These are phyloP conservation scores for Nyctanthes arbortristis DNA, from an alignment of 257 asterid species.

Conservation along the genomic window DNA sequence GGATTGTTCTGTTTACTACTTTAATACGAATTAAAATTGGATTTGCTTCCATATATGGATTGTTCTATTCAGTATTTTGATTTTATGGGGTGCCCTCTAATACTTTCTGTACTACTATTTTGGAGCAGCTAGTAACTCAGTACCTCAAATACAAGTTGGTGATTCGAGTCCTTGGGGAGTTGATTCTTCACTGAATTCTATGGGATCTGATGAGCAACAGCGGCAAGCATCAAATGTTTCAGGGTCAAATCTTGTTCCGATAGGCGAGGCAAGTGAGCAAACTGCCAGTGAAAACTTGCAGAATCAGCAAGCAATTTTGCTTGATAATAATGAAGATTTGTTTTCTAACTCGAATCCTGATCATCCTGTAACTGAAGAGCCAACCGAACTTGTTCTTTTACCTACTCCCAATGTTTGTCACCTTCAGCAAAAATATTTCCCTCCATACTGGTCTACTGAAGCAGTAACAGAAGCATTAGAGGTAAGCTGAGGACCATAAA, in stretches of 20 bases:
- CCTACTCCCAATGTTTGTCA: background rate
- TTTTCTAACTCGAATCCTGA: slow-evolving; percentile 28
- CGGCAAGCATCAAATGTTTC: slow-evolving; percentile 21
- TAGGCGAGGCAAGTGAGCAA: slow-evolving; percentile 18
- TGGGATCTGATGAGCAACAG: slow-evolving; percentile 17
- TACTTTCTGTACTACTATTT: background rate
- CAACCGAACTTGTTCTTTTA: background rate
- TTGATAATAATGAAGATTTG: slow-evolving; percentile 19
- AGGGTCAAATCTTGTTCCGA: slow-evolving; percentile 21
- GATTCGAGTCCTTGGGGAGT: slow-evolving; percentile 17
- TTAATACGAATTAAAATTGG: background rate
- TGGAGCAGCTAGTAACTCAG: slow-evolving; percentile 26
- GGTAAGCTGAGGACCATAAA: slow-evolving; percentile 25
- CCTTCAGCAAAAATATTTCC: slow-evolving; percentile 18
- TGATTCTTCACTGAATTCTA: slow-evolving; percentile 7
- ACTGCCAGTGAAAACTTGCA: slow-evolving; percentile 20
- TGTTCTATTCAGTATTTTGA: background rate
- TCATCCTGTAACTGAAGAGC: background rate
- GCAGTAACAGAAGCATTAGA: slow-evolving; percentile 34
- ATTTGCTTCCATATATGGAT: too few species aligned
- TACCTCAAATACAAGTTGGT: slow-evolving; percentile 13
- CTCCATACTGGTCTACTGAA: slow-evolving; percentile 42
- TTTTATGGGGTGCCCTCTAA: background rate
- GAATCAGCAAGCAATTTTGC: slow-evolving; percentile 24
- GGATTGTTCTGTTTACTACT: background rate